Percentiles rank a stretch among this genome's conserved stretches.
phyloP scores from a whole-genome alignment of 345 rosid genomes.

The Litchi chinensis region DNA sequence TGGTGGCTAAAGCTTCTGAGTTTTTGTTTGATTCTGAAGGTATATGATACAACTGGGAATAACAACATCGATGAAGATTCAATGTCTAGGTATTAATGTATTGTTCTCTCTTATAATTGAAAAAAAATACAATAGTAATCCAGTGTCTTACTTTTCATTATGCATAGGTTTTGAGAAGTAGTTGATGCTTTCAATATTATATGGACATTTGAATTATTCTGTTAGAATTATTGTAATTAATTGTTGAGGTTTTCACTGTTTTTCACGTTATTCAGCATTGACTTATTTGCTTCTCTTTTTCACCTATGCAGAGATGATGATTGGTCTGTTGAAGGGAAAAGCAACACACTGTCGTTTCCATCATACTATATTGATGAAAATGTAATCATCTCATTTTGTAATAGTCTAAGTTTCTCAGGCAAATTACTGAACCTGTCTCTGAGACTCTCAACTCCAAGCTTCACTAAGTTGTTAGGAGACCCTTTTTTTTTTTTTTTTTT shows the following conservation, averaged over 20 bases:
- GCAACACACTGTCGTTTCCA: constrained; percentile 72
- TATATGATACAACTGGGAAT: constrained; percentile 81
- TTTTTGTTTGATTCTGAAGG: constrained; percentile 54
- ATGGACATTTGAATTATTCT: constrained; percentile 3
- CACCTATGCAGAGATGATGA: constrained; percentile 82
- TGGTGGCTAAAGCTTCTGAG: constrained; percentile 26
- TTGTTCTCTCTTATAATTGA: background rate
- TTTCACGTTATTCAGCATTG: background rate
- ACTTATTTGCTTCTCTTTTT: constrained; percentile 22
- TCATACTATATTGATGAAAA: constrained; percentile 96
- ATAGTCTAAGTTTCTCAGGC: constrained; percentile 23
- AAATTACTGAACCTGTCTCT: constrained; percentile 10
- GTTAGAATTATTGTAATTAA: background rate
- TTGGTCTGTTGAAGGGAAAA: constrained; percentile 73
- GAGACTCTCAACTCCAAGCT: background rate
- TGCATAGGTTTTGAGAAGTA: background rate
- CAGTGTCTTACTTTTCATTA: background rate
- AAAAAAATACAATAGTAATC: background rate
- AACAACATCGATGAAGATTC: constrained; percentile 72
- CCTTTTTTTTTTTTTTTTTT: no score
- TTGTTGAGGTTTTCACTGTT: constrained; percentile 1
- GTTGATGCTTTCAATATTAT: background rate
- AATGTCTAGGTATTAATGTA: constrained; percentile 67
- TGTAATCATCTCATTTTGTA: constrained; percentile 54
- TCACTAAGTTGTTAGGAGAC: constrained; percentile 1